phyloP scores from a whole-genome alignment of 2,329 filamentous ascomycete genomes.

The Ceratocystis colombiana region DNA sequence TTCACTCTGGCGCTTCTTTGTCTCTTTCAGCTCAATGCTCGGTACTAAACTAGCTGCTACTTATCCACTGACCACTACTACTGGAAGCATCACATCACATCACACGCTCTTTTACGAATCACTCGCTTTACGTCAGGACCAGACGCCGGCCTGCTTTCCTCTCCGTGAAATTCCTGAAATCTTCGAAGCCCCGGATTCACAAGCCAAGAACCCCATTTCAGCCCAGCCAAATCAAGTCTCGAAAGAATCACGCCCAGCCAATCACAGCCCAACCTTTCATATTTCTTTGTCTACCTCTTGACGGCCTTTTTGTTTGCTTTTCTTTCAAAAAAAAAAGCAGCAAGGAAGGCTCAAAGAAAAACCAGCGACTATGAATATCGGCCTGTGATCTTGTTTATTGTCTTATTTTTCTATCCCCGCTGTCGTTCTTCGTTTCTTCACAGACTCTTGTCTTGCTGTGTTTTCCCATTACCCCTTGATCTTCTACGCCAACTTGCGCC shows the following conservation, averaged over 20 bases:
- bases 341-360: neutral
- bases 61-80: neutral
- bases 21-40: neutral
- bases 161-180: neutral
- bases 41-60: neutral
- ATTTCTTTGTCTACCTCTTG: conserved; percentile 9
- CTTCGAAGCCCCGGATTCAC: neutral
- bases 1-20: neutral
- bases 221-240: neutral
- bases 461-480: neutral
- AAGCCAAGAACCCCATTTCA: neutral
- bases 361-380: neutral
- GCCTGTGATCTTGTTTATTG: neutral
- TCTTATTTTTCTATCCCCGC: neutral
- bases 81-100: neutral
- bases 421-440: neutral
- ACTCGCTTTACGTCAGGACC: neutral
- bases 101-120: neutral
- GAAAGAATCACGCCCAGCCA: neutral
- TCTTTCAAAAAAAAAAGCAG: neutral
- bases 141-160: neutral
- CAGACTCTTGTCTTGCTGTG: neutral
- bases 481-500: neutral
- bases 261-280: neutral
- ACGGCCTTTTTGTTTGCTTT: neutral